A percentile compares a stretch with the other conserved stretches of the same genome.
Evolutionary conservation across 1,284 basidiomycete genomes (phyloP).

Genomic region (Marasmius tenuissimus): DNA sequence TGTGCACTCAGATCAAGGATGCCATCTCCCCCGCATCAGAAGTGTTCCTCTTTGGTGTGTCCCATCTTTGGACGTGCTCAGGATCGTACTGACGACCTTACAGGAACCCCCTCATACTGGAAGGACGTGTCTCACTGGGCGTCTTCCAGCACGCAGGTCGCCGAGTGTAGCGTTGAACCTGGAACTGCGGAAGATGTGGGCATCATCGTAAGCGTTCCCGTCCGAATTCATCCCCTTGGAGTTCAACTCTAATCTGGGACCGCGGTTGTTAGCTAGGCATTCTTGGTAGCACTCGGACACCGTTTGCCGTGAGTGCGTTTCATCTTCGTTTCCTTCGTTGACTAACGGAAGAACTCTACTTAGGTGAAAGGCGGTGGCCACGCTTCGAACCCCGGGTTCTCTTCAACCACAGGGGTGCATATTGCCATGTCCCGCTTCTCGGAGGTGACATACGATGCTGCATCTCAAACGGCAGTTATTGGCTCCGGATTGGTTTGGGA

Average conservation of each 20-base stretch:
- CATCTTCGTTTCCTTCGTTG: neutral
- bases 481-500: slow-evolving; percentile 60
- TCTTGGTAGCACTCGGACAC: slow-evolving; percentile 36
- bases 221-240: neutral
- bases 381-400: slow-evolving; percentile 47
- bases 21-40: slow-evolving; percentile 30
- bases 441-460: slow-evolving; percentile 40
- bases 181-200: slow-evolving; percentile 46
- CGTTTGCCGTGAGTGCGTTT: slow-evolving; percentile 36
- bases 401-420: slow-evolving; percentile 55
- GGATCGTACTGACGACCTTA: neutral
- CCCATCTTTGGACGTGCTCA: neutral
- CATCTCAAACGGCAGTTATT: slow-evolving; percentile 38
- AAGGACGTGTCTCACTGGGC: slow-evolving; percentile 47
- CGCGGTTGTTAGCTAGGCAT: slow-evolving; percentile 38
- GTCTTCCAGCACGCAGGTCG: slow-evolving; percentile 37
- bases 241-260: neutral
- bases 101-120: slow-evolving; percentile 26
- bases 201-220: slow-evolving; percentile 36
- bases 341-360: neutral
- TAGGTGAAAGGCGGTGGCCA: slow-evolving; percentile 60
- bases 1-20: slow-evolving; percentile 26
- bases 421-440: slow-evolving; percentile 55
- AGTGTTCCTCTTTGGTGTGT: slow-evolving; percentile 32
- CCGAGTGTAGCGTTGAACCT: slow-evolving; percentile 53